phyloP scores from a whole-genome alignment of 495 filamentous ascomycete species.

The Penicillium simplicissimum region DNA sequence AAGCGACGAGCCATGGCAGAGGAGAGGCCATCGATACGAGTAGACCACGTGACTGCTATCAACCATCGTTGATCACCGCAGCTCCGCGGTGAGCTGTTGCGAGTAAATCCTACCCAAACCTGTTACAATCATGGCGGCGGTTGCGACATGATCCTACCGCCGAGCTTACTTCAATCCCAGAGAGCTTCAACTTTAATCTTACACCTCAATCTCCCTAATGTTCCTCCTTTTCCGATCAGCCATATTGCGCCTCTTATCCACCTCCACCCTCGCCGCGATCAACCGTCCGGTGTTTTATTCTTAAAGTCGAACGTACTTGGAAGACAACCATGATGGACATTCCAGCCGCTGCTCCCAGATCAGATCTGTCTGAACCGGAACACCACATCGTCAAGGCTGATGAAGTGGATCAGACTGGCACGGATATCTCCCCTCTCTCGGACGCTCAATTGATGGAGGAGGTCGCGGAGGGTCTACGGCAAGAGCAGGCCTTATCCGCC shows the following conservation, averaged over 20 bases:
- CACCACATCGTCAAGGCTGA: slow-evolving; percentile 56
- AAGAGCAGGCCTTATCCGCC: slow-evolving; percentile 40
- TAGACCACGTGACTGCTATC: slow-evolving; percentile 13
- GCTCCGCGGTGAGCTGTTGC: slow-evolving; percentile 2
- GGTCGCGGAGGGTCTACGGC: slow-evolving; percentile 49
- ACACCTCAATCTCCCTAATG: slow-evolving; percentile 15
- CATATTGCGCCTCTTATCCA: slow-evolving; percentile 1
- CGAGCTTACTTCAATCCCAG: neutral
- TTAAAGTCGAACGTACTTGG: slow-evolving; percentile 6
- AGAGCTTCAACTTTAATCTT: neutral
- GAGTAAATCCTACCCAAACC: neutral
- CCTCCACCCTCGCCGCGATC: slow-evolving; percentile 5
- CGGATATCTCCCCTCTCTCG: slow-evolving; percentile 52
- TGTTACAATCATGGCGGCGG: neutral
- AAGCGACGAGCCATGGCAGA: neutral
- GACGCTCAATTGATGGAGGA: slow-evolving; percentile 52
- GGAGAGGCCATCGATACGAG: neutral
- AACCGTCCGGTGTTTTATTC: slow-evolving; percentile 4
- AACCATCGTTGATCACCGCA: slow-evolving; percentile 8
- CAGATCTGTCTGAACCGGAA: slow-evolving; percentile 32
- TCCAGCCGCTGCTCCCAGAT: slow-evolving; percentile 22
- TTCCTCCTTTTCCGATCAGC: neutral
- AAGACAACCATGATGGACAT: slow-evolving; percentile 33
- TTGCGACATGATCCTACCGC: slow-evolving; percentile 6
- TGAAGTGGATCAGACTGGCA: slow-evolving; percentile 56